A percentile compares a stretch with the other conserved stretches of the same genome.
Evolutionary conservation across 1,139 yeast species (phyloP).

Genomic region (Yamadazyma kanchanaburiensis): DNA sequence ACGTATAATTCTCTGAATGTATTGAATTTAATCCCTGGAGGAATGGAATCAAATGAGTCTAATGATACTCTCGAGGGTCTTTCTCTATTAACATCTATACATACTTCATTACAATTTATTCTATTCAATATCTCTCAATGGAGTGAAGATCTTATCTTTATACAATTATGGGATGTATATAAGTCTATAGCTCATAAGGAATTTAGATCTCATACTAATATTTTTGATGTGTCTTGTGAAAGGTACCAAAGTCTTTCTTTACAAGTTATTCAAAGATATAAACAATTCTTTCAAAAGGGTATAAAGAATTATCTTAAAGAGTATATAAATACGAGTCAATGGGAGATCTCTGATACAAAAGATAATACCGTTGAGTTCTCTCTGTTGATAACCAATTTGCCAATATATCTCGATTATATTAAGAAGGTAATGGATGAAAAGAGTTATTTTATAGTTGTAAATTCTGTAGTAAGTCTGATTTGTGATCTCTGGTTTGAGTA

Average conservation of each 20-base stretch:
- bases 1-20: conserved; percentile 34
- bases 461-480: conserved; percentile 42
- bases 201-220: conserved; percentile 31
- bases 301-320: conserved; percentile 47
- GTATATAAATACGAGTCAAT: conserved; percentile 44
- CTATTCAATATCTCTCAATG: conserved; percentile 53
- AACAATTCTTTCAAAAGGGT: conserved; percentile 47
- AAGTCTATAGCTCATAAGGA: conserved; percentile 19
- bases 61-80: conserved; percentile 36
- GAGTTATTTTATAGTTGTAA: conserved; percentile 27
- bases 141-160: conserved; percentile 63
- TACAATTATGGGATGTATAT: conserved; percentile 57
- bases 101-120: conserved; percentile 58
- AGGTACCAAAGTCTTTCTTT: conserved; percentile 43
- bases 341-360: conserved; percentile 28
- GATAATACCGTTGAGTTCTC: conserved; percentile 34
- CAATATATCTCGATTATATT: conserved; percentile 33
- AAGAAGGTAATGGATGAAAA: conserved; percentile 24
- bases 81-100: conserved; percentile 53
- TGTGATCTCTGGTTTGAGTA: conserved; percentile 53
- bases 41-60: conserved; percentile 12
- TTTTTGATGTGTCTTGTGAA: conserved; percentile 51
- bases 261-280: conserved; percentile 37
- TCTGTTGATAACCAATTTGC: conserved; percentile 29
- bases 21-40: conserved; percentile 38